phyloP scores from a whole-genome alignment of 805 yeast species.

The Starmerella gropengiesseri region DNA sequence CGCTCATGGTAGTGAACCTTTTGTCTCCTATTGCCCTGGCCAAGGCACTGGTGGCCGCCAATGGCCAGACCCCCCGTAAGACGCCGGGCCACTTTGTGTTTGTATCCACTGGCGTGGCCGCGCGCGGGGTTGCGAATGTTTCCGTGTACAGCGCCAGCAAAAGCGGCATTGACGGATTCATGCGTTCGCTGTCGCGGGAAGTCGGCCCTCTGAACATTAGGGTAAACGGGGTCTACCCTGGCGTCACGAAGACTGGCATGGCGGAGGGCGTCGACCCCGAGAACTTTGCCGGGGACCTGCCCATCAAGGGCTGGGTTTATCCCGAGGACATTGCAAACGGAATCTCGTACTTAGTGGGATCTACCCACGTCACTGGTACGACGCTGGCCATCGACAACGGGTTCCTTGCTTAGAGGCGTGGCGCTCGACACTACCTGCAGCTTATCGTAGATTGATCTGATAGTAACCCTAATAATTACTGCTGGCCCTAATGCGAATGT shows the following conservation, averaged over 20 bases:
- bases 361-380: slow-evolving; percentile 17
- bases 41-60: not conserved
- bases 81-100: not conserved
- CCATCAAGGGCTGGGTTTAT: not conserved
- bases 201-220: not conserved
- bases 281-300: not conserved
- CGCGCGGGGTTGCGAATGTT: not conserved
- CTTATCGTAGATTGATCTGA: too few relatives aligned
- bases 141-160: not conserved
- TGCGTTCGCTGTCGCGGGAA: not conserved
- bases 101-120: not conserved
- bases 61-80: not conserved
- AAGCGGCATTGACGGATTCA: not conserved
- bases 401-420: not conserved
- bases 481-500: too few relatives aligned
- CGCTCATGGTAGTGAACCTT: slow-evolving; percentile 27
- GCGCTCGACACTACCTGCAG: too few relatives aligned
- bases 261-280: not conserved
- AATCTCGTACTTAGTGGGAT: slow-evolving; percentile 15
- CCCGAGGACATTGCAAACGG: slow-evolving; percentile 5
- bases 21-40: not conserved
- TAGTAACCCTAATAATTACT: too few relatives aligned
- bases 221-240: not conserved
- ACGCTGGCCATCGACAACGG: slow-evolving; percentile 20
- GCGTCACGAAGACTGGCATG: not conserved